A percentile compares a stretch with the other conserved stretches of the same genome.
Evolutionary conservation across 306 rosid species (phyloP).

Genomic region (Corylus americana): DNA sequence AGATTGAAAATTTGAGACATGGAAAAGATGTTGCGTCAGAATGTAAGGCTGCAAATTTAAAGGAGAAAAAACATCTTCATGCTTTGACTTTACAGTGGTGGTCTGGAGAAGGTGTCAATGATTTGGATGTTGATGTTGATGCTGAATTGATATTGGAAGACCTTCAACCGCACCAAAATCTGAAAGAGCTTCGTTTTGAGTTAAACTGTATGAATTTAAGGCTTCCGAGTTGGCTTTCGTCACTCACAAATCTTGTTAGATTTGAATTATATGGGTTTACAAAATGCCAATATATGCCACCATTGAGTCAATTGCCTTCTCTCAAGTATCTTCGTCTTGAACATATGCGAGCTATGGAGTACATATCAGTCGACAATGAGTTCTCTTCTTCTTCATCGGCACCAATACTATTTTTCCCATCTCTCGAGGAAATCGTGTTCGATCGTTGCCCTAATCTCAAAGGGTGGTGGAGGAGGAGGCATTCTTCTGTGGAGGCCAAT

Average conservation of each 20-base stretch:
- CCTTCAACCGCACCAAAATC: neutral
- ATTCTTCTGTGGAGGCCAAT: neutral
- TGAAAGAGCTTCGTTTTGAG: neutral
- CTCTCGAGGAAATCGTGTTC: neutral
- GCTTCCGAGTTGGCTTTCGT: neutral
- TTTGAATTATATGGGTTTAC: neutral
- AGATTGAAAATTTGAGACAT: neutral
- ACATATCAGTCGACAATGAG: neutral
- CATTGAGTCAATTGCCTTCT: neutral
- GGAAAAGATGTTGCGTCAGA: neutral
- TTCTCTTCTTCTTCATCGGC: neutral
- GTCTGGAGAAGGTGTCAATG: neutral
- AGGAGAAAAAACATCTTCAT: neutral
- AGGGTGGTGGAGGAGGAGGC: conserved; percentile 27
- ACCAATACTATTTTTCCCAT: conserved; percentile 22
- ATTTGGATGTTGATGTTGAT: neutral
- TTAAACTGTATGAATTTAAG: fast-evolving
- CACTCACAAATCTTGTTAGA: neutral
- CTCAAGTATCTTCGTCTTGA: conserved; percentile 16
- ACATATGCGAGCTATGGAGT: neutral
- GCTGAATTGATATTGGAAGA: neutral
- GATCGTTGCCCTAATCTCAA: neutral
- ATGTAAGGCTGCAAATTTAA: neutral
- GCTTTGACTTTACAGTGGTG: conserved; percentile 9
- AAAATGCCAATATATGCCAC: neutral